Evolutionary conservation across 1,139 yeast species (phyloP), one percentile per base, ranked within the genome.

Genomic region (Geotrichum phurueaensis): DNA sequence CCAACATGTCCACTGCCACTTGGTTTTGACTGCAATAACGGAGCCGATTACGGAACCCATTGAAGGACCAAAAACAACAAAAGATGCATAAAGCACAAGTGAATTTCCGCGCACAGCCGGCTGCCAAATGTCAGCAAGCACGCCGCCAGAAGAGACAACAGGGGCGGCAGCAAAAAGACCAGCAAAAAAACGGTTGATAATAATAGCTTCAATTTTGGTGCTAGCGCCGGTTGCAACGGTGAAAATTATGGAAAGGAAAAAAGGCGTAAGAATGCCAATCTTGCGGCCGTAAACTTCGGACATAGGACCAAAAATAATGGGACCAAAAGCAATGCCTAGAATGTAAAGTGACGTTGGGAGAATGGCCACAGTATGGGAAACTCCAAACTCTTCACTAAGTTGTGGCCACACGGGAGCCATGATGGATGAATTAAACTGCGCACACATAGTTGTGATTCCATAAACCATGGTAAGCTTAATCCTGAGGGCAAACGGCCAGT

Each of bases 151-250:
- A 60, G 87, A 87, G 36, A 89, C 84, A 56, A 87, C 78, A 31
- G 90, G 89, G 7, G 90, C 86, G 9, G 90, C 81, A 0, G 90
- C 83, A 70, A 85, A 86, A 51, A 88, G 83, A 2, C 96, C 96
- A 54, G 86, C 80, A 66, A 87, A 76, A 70, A 87, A 87, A 61
- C 95, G 48, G 13, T 76, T 5, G 84, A 86, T 58, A 84, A 80
- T 0, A 86, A 81, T 58, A 84, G 76, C 65, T 83, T 81, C 73
- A 84, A 84, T 7, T 80, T 74, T 31, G 82, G 81, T 9, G 85
- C 79, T 0, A 85, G 88, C 67, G 84, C 91, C 48, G 79, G 75
- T 13, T 84, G 79, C 0, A 86, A 83, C 13, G 75, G 74, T 67
- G 79, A 86, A 78, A 74, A 68, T 72, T 23, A 53, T 33, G 23